These are phyloP conservation scores for Rhododendron williamsianum DNA, from an alignment of 148 eudicot genomes.

Conservation along the genomic window DNA sequence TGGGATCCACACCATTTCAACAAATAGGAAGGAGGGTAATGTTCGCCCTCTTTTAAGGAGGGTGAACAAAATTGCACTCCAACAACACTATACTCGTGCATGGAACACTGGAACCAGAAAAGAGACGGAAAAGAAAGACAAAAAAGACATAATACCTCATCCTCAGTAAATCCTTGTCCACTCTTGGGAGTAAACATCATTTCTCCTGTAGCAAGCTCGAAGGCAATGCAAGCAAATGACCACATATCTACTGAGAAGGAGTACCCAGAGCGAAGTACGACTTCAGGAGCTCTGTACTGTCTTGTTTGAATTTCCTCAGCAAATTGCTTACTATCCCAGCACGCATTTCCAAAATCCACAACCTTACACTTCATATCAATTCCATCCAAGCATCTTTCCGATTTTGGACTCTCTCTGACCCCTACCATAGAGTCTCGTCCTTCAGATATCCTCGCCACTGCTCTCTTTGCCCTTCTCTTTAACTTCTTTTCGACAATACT, in stretches of 20 bases:
- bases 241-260: conserved; percentile 81
- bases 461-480: conserved; percentile 83
- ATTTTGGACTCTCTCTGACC: conserved; percentile 32
- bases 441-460: conserved; percentile 77
- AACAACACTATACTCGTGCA: background rate
- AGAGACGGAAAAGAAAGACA: background rate
- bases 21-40: too few species aligned
- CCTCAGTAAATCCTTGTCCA: conserved; percentile 77
- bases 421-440: conserved; percentile 59
- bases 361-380: conserved; percentile 76
- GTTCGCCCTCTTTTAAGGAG: too few species aligned
- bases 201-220: conserved; percentile 98
- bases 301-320: conserved; percentile 92
- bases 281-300: conserved; percentile 98
- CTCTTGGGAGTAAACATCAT: conserved; percentile 88
- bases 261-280: conserved; percentile 73
- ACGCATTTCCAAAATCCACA: conserved; percentile 97
- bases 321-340: conserved; percentile 74
- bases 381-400: conserved; percentile 61
- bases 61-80: background rate
- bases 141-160: conserved; percentile 55
- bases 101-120: background rate
- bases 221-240: conserved; percentile 96
- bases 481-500: conserved; percentile 69
- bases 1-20: too few species aligned